These are phyloP conservation scores for Theobroma grandiflorum DNA, from an alignment of 441 rosid species.

Conservation along the genomic window DNA sequence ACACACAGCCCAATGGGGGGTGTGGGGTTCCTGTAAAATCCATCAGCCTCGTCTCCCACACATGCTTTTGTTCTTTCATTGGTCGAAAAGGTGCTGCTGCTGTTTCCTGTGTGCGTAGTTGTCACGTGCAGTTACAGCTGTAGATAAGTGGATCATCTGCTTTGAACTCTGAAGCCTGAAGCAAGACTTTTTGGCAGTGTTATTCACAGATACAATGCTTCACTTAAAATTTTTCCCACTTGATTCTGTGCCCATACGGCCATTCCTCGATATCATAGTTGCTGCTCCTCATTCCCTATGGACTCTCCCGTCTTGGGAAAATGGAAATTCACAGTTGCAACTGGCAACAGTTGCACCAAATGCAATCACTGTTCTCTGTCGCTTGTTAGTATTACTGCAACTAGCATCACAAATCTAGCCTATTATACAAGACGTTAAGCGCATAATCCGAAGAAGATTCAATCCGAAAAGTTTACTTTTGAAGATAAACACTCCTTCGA, in stretches of 20 bases:
- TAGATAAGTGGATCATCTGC: neutral
- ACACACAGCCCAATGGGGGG: neutral
- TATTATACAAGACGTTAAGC: no score
- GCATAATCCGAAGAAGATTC: no score
- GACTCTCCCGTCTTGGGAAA: neutral
- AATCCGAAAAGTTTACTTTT: no score
- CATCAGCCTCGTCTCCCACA: neutral
- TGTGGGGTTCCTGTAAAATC: neutral
- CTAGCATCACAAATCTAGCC: no score
- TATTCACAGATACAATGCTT: neutral
- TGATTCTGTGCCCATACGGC: neutral
- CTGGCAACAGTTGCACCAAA: neutral
- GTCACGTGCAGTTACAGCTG: constrained; percentile 29
- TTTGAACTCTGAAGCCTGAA: neutral
- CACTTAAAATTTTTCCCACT: neutral
- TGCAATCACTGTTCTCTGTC: no score
- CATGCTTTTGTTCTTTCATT: neutral
- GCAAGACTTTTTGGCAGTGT: neutral
- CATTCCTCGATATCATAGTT: neutral
- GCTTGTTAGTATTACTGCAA: no score
- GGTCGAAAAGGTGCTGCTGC: neutral
- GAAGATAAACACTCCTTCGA: no score
- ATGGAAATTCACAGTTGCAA: neutral
- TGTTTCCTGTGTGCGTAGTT: neutral
- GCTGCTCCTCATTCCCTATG: neutral